Evolutionary conservation across 805 yeast genomes (phyloP).

Genomic region (Wickerhamiella alocasiicola): DNA sequence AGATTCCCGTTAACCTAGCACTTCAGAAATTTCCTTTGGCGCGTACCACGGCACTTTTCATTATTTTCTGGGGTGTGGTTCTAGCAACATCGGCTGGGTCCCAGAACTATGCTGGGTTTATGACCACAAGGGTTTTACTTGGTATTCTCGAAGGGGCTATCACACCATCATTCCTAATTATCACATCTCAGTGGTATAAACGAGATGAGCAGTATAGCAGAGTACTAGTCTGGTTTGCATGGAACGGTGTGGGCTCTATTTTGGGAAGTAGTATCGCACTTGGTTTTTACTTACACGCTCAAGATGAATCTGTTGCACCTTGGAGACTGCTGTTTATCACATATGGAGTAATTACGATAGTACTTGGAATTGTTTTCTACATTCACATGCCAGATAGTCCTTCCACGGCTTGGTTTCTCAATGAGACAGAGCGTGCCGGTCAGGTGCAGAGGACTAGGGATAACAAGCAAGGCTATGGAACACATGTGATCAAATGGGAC

Average conservation of each 20-base stretch:
- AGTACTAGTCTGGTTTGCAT: conserved; percentile 33
- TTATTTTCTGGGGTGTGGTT: conserved; percentile 38
- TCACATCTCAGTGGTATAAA: conserved; percentile 49
- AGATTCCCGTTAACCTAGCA: conserved; percentile 34
- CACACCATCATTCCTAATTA: conserved; percentile 44
- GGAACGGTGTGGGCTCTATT: conserved; percentile 34
- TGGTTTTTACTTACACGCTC: conserved; percentile 24
- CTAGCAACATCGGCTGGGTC: conserved; percentile 35
- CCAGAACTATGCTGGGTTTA: conserved; percentile 33
- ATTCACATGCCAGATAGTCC: conserved; percentile 42
- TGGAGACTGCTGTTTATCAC: conserved; percentile 49
- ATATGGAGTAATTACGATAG: conserved; percentile 42
- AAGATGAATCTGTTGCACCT: conserved; percentile 23
- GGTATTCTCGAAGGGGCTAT: conserved; percentile 42
- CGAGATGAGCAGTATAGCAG: conserved; percentile 34
- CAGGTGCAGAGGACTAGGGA: conserved; percentile 40
- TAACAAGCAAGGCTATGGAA: too few relatives aligned
- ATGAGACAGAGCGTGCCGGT: conserved; percentile 34
- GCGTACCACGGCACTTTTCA: conserved; percentile 33
- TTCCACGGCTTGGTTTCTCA: conserved; percentile 34
- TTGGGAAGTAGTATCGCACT: conserved; percentile 40
- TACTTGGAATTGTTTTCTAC: conserved; percentile 23
- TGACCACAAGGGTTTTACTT: conserved; percentile 35
- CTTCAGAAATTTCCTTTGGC: conserved; percentile 48
- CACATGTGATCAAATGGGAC: too few relatives aligned